Conservation (phyloP, 495 filamentous ascomycete genomes). For the Pseudevernia furfuracea region DNA sequence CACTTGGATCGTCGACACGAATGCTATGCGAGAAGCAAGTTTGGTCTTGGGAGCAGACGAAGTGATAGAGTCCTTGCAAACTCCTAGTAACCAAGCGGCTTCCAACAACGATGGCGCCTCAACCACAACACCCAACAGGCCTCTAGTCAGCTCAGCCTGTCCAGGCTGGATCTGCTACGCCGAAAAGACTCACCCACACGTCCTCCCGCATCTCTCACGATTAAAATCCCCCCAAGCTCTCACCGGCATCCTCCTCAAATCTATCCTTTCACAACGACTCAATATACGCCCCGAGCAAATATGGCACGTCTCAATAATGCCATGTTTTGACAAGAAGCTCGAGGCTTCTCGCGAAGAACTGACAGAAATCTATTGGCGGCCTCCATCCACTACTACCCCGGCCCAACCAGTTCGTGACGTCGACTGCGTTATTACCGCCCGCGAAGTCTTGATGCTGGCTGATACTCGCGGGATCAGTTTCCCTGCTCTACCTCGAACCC, state of each 20-base stretch:
- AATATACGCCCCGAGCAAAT: slow-evolving; percentile 69
- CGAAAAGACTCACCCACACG: slow-evolving; percentile 90
- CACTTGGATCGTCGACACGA: slow-evolving; percentile 81
- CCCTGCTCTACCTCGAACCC: slow-evolving; percentile 52
- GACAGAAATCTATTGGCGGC: slow-evolving; percentile 68
- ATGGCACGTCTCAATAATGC: slow-evolving; percentile 94
- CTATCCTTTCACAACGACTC: slow-evolving; percentile 61
- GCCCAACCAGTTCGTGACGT: slow-evolving; percentile 67
- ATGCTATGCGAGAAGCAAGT: slow-evolving; percentile 66
- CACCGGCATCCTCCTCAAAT: slow-evolving; percentile 82
- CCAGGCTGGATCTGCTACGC: slow-evolving; percentile 99
- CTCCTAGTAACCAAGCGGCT: slow-evolving; percentile 6
- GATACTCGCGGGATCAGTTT: slow-evolving; percentile 69
- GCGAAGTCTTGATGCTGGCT: slow-evolving; percentile 83
- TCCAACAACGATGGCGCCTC: slow-evolving; percentile 22
- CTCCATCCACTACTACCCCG: slow-evolving; percentile 6
- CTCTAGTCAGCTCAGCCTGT: slow-evolving; percentile 83
- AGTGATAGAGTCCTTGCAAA: slow-evolving; percentile 41
- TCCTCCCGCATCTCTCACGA: slow-evolving; percentile 82
- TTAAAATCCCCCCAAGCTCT: slow-evolving; percentile 93
- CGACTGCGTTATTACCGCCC: slow-evolving; percentile 93
- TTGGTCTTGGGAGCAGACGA: slow-evolving; percentile 79
- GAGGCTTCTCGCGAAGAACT: slow-evolving; percentile 91
- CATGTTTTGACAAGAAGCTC: slow-evolving; percentile 98
- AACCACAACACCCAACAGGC: slow-evolving; percentile 46